Base-by-base conservation (phyloP, 192 early-diverging fungal species). In the Umbelopsis isabellina region DNA sequence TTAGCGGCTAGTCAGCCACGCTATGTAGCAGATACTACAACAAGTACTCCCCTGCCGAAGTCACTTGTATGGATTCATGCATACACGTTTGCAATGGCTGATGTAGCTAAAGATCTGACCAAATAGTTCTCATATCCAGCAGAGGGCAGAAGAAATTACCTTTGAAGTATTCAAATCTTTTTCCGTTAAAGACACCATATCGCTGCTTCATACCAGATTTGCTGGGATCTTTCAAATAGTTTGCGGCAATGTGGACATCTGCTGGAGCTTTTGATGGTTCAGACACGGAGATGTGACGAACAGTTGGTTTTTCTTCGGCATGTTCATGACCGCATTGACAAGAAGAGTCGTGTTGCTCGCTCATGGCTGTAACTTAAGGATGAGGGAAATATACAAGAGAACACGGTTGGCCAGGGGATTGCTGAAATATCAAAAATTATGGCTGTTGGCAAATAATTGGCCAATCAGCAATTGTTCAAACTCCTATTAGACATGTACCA, bases 131-230 rank as follows among this genome's bases (percentile, higher is more conserved):
- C 30, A 49, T 49, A 21, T 5, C 33, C 13, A 11, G 37, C 27
- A 33, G 55, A 1, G 25, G 0, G 27, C 12, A 45, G 21, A 47
- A 55, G 16, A 12, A 67, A 37, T 67, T 74, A 92, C 93, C 91
- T 83, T 97, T 95, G 79, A 97, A 96, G 78, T 90, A 97, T 46
- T 94, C 93, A n/a, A 96, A 91, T 50, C 96, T 84, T 21, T 89
- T 88, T 21, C 95, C 97, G 72, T 95, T 93, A 37, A 97, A 82
- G 45, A 94, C 87, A 48, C 97, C 97, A 75, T 94, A 88, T 77
- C 92, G 86, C 49, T 89, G 83, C 67, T 89, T 93, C 65, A 97
- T 73, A 35, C 91, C 86, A 0, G 92, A 91, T 41, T 92, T 79
- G 41, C 80, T 83, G 12, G 84, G 77, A 75, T 83, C 86, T 65